Evolutionary conservation across 139 green algal species (phyloP).

Genomic region (Chlamydomonas sp.): DNA sequence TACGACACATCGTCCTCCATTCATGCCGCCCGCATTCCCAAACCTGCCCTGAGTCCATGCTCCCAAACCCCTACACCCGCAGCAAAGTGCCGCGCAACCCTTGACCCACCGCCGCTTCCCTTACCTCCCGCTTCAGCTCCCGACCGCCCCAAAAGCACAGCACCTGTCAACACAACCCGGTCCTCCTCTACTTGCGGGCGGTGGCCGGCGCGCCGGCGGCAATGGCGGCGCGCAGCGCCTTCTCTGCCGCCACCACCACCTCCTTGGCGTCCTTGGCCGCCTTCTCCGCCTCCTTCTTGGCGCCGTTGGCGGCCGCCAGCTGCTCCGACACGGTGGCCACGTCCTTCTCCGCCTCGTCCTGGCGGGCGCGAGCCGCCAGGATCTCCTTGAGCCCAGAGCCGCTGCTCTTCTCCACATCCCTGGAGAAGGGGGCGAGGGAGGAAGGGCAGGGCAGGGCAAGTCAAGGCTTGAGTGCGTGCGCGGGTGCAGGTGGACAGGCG

Average conservation of each 20-base stretch:
- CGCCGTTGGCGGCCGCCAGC: not conserved
- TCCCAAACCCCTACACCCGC: no score
- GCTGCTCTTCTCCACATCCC: slow-evolving; percentile 22
- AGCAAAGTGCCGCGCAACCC: no score
- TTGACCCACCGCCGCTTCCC: no score
- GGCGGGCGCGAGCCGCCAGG: not conserved
- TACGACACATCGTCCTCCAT: no score
- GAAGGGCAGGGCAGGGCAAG: not conserved
- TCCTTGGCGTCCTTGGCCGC: slow-evolving; percentile 11
- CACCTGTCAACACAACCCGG: no score
- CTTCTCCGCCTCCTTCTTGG: slow-evolving; percentile 13
- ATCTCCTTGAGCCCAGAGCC: slow-evolving; percentile 21
- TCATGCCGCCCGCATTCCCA: no score
- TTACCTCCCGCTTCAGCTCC: no score
- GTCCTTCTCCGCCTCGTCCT: slow-evolving; percentile 26
- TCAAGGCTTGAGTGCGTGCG: no score
- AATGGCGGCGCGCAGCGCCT: slow-evolving; percentile 4
- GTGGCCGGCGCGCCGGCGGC: not conserved
- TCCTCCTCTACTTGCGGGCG: slow-evolving; percentile 8
- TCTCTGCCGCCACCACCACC: slow-evolving; percentile 32
- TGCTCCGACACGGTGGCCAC: not conserved
- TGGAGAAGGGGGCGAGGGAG: not conserved
- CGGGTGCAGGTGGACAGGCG: not conserved
- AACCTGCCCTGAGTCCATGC: no score
- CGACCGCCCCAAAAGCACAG: no score